A percentile compares a stretch with the other conserved stretches of the same genome.
Evolutionary conservation across 257 asterid species (phyloP).

Genomic region (Ophiorrhiza pumila): DNA sequence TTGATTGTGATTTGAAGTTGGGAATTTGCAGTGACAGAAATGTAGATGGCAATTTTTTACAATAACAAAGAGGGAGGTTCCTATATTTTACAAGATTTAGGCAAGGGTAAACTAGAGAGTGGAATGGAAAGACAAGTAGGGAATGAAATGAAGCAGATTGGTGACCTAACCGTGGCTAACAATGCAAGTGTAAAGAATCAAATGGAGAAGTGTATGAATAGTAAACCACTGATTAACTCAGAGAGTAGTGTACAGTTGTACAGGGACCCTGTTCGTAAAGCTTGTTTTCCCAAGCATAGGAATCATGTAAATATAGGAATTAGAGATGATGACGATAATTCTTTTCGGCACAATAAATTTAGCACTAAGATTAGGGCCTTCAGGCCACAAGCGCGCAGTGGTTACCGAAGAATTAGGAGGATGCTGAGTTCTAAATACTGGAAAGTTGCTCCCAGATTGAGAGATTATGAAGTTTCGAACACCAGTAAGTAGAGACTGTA

Average conservation of each 20-base stretch:
- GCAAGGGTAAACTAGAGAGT: conserved; percentile 31
- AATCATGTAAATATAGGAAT: conserved; percentile 76
- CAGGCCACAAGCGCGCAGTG: conserved; percentile 51
- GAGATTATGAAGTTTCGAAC: conserved; percentile 50
- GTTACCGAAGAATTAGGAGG: conserved; percentile 68
- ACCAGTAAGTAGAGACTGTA: conserved; percentile 45
- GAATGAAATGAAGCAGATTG: conserved; percentile 33
- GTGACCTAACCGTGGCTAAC: conserved; percentile 47
- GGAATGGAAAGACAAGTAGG: conserved; percentile 27
- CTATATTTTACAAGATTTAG: conserved; percentile 25
- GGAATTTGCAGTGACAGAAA: conserved; percentile 29
- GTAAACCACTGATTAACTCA: conserved; percentile 49
- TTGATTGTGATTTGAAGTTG: conserved; percentile 42
- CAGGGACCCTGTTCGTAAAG: conserved; percentile 56
- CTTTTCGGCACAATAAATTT: conserved; percentile 58
- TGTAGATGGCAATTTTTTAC: conserved; percentile 26
- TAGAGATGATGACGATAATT: conserved; percentile 98
- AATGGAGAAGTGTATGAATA: conserved; percentile 50
- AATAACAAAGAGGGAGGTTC: conserved; percentile 26
- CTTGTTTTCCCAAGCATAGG: conserved; percentile 60
- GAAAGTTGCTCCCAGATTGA: conserved; percentile 65
- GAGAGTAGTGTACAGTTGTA: conserved; percentile 83
- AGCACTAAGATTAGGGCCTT: conserved; percentile 66
- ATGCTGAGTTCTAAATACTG: conserved; percentile 67
- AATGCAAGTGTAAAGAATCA: conserved; percentile 52